phyloP scores from a whole-genome alignment of 805 yeast species.

The Candida argentea region DNA sequence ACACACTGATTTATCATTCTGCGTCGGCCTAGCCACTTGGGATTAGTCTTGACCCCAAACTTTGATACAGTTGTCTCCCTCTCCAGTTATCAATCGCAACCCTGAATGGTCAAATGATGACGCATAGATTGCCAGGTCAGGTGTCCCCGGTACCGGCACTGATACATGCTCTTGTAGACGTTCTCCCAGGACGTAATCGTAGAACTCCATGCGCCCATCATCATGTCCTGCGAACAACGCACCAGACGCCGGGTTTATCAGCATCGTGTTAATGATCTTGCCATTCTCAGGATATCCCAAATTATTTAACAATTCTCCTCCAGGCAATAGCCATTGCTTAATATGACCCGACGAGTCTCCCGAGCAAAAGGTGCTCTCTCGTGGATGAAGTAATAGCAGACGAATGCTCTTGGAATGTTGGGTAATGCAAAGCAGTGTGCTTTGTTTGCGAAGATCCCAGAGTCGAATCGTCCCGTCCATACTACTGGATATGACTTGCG shows the following conservation, averaged over 20 bases:
- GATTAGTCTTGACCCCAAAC: constrained; percentile 46
- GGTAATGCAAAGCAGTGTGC: constrained; percentile 60
- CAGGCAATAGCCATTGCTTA: constrained; percentile 76
- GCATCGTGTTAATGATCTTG: constrained; percentile 56
- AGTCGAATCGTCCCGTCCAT: constrained; percentile 76
- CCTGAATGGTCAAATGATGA: constrained; percentile 76
- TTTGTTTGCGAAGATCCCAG: constrained; percentile 87
- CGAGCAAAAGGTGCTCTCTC: constrained; percentile 64
- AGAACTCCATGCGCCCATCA: constrained; percentile 67
- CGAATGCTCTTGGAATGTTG: constrained; percentile 81
- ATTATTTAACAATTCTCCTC: constrained; percentile 53
- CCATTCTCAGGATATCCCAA: constrained; percentile 40
- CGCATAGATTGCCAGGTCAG: constrained; percentile 58
- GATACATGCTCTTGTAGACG: constrained; percentile 46
- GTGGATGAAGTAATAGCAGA: constrained; percentile 57
- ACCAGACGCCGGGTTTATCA: constrained; percentile 49
- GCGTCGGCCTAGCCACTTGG: background rate
- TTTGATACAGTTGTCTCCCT: constrained; percentile 80
- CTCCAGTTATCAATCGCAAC: constrained; percentile 72
- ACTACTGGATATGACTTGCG: constrained; percentile 77
- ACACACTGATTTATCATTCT: background rate
- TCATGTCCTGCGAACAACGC: constrained; percentile 77
- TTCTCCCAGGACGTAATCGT: constrained; percentile 67
- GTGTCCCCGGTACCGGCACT: constrained; percentile 58
- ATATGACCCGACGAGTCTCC: constrained; percentile 69